Conservation (phyloP, 2,329 filamentous ascomycete species). For the Ophiostoma ips region DNA sequence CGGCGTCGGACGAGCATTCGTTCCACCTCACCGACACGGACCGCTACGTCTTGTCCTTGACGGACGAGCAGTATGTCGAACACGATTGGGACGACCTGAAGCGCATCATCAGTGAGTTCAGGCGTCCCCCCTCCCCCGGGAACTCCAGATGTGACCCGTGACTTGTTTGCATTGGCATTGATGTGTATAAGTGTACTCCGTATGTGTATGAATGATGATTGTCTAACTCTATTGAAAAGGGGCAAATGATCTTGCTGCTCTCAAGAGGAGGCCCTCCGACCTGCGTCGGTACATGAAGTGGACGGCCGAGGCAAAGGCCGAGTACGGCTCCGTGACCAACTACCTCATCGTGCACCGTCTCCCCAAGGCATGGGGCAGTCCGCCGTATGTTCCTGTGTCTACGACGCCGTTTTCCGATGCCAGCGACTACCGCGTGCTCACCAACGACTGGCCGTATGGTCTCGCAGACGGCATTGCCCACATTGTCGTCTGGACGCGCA, state of each 20-base stretch:
- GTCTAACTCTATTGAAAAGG: background rate
- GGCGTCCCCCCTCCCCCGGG: no score
- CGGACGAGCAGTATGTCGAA: slow-evolving; percentile 55
- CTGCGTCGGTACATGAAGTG: slow-evolving; percentile 68
- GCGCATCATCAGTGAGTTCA: slow-evolving; percentile 45
- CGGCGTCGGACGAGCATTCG: slow-evolving; percentile 19
- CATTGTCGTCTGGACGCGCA: slow-evolving; percentile 85
- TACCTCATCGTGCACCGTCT: slow-evolving; percentile 66
- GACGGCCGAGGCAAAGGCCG: slow-evolving; percentile 51
- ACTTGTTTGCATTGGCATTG: no score
- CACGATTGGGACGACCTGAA: slow-evolving; percentile 64
- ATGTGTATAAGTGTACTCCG: no score
- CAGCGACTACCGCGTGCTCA: slow-evolving; percentile 54
- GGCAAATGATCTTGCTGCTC: slow-evolving; percentile 51
- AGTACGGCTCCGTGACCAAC: slow-evolving; percentile 67
- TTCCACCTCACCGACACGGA: slow-evolving; percentile 48
- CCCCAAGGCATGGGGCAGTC: slow-evolving; percentile 47
- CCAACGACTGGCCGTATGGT: slow-evolving; percentile 93
- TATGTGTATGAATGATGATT: no score
- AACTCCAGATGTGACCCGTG: no score
- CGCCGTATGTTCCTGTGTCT: slow-evolving; percentile 40
- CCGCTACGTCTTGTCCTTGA: slow-evolving; percentile 42
- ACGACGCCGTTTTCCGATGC: slow-evolving; percentile 36
- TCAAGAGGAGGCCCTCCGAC: slow-evolving; percentile 71
- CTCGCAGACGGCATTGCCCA: slow-evolving; percentile 54